These are phyloP conservation scores for Balakata baccata DNA, from an alignment of 345 rosid species.

Conservation along the genomic window DNA sequence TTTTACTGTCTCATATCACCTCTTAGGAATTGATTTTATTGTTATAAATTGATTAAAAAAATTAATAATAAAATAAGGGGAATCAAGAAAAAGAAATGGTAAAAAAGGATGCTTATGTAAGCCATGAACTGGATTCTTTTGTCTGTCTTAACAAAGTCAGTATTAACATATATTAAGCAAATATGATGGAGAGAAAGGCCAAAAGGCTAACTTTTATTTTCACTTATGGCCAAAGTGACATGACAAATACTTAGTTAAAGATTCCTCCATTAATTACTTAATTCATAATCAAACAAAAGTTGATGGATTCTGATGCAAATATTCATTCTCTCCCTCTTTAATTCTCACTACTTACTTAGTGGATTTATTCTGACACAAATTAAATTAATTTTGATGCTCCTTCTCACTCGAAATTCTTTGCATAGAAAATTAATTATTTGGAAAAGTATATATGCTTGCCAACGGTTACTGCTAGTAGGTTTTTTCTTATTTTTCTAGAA, in stretches of 20 bases:
- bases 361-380: too few species aligned
- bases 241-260: slow-evolving; percentile 51
- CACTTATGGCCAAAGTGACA: slow-evolving; percentile 45
- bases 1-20: too few species aligned
- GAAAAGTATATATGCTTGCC: slow-evolving; percentile 39
- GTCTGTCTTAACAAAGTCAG: slow-evolving; percentile 35
- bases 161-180: slow-evolving; percentile 7
- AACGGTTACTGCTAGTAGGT: slow-evolving; percentile 30
- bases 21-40: too few species aligned
- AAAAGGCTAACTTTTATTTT: slow-evolving; percentile 45
- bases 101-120: slow-evolving; percentile 52
- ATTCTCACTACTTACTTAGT: not conserved
- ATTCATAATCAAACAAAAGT: slow-evolving; percentile 34
- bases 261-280: slow-evolving; percentile 44
- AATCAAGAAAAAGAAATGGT: slow-evolving; percentile 40
- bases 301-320: slow-evolving; percentile 61
- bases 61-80: not conserved
- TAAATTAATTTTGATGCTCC: slow-evolving; percentile 20
- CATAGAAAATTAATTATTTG: slow-evolving; percentile 33
- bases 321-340: slow-evolving; percentile 26
- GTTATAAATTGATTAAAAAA: not conserved
- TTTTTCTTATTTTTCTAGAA: slow-evolving; percentile 21
- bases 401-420: too few species aligned
- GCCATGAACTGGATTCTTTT: slow-evolving; percentile 57
- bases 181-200: slow-evolving; percentile 21